Conservation (phyloP, 768 basidiomycete species). For the Melanogaster broomeanus region DNA sequence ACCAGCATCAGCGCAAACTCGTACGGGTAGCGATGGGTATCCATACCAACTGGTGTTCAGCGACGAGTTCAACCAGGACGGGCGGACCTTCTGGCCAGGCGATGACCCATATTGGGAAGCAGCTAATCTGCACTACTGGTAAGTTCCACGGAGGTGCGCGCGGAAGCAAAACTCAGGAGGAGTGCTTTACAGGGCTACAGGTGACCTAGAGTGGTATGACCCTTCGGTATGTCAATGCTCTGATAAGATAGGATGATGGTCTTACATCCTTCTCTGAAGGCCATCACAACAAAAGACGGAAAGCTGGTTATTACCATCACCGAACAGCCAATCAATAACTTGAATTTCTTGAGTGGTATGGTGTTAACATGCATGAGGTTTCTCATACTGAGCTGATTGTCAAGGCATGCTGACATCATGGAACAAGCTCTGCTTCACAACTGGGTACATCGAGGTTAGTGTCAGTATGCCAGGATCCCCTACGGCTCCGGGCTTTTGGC, state of each 20-base stretch:
- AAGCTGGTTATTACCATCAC: constrained; percentile 80
- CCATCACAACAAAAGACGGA: constrained; percentile 74
- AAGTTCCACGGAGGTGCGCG: constrained; percentile 7
- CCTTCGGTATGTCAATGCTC: constrained; percentile 49
- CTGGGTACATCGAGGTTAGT: constrained; percentile 86
- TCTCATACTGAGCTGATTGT: constrained; percentile 6
- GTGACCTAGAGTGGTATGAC: constrained; percentile 84
- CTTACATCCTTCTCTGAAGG: constrained; percentile 31
- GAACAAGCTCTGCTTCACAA: constrained; percentile 96
- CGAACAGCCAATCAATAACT: constrained; percentile 67
- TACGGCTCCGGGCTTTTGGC: constrained; percentile 77
- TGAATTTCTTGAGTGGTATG: constrained; percentile 83
- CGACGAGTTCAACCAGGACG: constrained; percentile 80
- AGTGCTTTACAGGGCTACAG: constrained; percentile 51
- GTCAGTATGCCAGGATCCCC: constrained; percentile 71
- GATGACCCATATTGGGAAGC: constrained; percentile 90
- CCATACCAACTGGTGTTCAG: constrained; percentile 85
- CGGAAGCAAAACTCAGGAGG: constrained; percentile 4
- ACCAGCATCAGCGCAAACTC: constrained; percentile 52
- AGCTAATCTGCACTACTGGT: constrained; percentile 84
- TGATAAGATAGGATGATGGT: not conserved
- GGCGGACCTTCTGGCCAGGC: constrained; percentile 72
- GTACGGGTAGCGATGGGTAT: constrained; percentile 74
- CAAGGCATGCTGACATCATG: constrained; percentile 77
- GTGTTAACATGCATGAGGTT: constrained; percentile 1